These are phyloP conservation scores for Aspergillus funiculosus DNA, from an alignment of 495 filamentous ascomycete species.

Conservation along the genomic window DNA sequence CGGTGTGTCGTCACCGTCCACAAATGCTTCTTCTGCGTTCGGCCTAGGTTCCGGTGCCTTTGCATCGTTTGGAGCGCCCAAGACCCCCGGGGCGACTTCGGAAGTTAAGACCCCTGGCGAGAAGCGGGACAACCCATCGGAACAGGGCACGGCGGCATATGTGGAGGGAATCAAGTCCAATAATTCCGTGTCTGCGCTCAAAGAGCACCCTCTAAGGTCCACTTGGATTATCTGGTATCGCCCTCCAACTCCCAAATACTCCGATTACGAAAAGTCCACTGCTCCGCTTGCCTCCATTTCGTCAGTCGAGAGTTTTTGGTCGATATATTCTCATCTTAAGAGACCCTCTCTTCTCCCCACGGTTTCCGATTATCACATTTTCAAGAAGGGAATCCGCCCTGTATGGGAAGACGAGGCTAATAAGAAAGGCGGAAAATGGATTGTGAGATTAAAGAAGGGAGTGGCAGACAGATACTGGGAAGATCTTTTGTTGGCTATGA, in stretches of 20 bases:
- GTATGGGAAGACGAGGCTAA: conserved; percentile 99
- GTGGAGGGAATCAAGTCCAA: conserved; percentile 47
- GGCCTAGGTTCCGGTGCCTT: conserved; percentile 93
- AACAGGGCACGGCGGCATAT: conserved; percentile 54
- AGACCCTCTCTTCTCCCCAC: conserved; percentile 80
- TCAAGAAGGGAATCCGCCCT: conserved; percentile 92
- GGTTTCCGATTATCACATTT: conserved; percentile 96
- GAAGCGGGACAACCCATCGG: conserved; percentile 51
- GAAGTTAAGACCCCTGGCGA: conserved; percentile 68
- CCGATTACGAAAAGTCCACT: conserved; percentile 97
- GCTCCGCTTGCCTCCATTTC: conserved; percentile 75
- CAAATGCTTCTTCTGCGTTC: conserved; percentile 85
- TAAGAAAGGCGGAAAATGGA: conserved; percentile 94
- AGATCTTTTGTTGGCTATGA: conserved; percentile 82
- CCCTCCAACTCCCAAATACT: conserved; percentile 89
- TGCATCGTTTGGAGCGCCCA: conserved; percentile 91
- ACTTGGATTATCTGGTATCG: conserved; percentile 97
- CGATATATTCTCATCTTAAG: conserved; percentile 85
- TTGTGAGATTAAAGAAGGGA: conserved; percentile 91
- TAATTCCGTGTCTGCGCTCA: conserved; percentile 33
- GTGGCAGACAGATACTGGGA: conserved; percentile 98
- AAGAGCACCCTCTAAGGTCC: conserved; percentile 65
- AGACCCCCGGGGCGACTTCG: conserved; percentile 75
- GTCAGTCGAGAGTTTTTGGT: conserved; percentile 87
- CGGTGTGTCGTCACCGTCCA: conserved; percentile 76